These are phyloP conservation scores for Zymoseptoria brevis DNA, from an alignment of 2,329 filamentous ascomycete genomes.

Conservation along the genomic window DNA sequence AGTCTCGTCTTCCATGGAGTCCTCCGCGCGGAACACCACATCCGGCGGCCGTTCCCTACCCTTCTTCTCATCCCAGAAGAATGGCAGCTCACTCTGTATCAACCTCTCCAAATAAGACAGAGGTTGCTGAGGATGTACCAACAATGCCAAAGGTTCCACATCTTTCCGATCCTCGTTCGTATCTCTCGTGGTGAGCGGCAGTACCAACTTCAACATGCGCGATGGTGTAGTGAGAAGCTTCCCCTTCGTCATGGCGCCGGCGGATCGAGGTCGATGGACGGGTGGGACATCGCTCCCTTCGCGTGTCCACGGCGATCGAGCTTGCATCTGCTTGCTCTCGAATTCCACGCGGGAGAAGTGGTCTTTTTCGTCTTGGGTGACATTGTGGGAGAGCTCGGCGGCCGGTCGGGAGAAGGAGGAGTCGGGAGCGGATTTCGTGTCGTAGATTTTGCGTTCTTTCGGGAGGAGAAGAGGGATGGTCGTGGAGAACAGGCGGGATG, in stretches of 20 bases:
- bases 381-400: slow-evolving; percentile 35
- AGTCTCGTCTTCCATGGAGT: slow-evolving; percentile 55
- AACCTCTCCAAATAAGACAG: slow-evolving; percentile 82
- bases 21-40: slow-evolving; percentile 73
- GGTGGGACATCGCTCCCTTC: slow-evolving; percentile 54
- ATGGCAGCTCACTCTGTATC: slow-evolving; percentile 78
- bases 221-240: slow-evolving; percentile 76
- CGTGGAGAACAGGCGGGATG: slow-evolving; percentile 8
- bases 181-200: slow-evolving; percentile 61
- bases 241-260: slow-evolving; percentile 59
- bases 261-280: slow-evolving; percentile 43
- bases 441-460: slow-evolving; percentile 13
- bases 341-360: slow-evolving; percentile 38
- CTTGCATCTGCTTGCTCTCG: slow-evolving; percentile 48
- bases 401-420: slow-evolving; percentile 30
- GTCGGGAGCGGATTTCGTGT: slow-evolving; percentile 17
- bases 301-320: slow-evolving; percentile 58
- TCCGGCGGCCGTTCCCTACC: slow-evolving; percentile 63
- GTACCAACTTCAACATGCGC: slow-evolving; percentile 68
- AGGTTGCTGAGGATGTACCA: slow-evolving; percentile 84
- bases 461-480: slow-evolving; percentile 3
- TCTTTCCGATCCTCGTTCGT: slow-evolving; percentile 55
- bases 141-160: slow-evolving; percentile 75
- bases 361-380: slow-evolving; percentile 39
- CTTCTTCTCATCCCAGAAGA: slow-evolving; percentile 43